Conservation (phyloP, 306 rosid genomes). For the Trifolium fragiferum region DNA sequence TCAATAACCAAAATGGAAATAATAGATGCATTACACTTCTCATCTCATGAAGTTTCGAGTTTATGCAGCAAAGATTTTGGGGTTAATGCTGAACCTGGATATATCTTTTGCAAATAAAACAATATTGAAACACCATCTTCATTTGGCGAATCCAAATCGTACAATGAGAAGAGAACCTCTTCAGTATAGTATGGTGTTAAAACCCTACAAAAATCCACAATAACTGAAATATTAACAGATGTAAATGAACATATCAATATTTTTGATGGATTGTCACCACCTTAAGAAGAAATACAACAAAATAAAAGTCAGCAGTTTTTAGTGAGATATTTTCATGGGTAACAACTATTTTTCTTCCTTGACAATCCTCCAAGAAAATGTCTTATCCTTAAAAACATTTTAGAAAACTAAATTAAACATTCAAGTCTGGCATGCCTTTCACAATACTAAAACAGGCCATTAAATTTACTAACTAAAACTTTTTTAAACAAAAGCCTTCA, state of each 20-base stretch:
- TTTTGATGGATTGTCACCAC: slow-evolving; percentile 3
- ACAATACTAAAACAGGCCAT: slow-evolving; percentile 13
- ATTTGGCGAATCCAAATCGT: slow-evolving; percentile 70
- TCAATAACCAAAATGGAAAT: slow-evolving; percentile 23
- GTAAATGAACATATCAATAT: slow-evolving; percentile 8
- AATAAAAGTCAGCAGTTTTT: slow-evolving; percentile 12
- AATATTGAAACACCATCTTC: slow-evolving; percentile 97
- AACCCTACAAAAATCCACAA: slow-evolving; percentile 59
- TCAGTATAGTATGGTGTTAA: slow-evolving; percentile 94
- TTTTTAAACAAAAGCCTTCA: background rate
- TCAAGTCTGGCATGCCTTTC: slow-evolving; percentile 16
- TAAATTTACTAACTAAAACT: slow-evolving; percentile 11
- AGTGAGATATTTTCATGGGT: slow-evolving; percentile 16
- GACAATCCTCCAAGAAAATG: slow-evolving; percentile 12
- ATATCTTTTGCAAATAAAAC: slow-evolving; percentile 94
- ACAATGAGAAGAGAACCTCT: slow-evolving; percentile 89
- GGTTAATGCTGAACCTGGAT: slow-evolving; percentile 64
- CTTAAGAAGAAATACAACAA: slow-evolving; percentile 15
- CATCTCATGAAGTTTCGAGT: slow-evolving; percentile 5
- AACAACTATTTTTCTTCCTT: slow-evolving; percentile 14
- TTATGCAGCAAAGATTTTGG: slow-evolving; percentile 11
- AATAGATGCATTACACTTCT: slow-evolving; percentile 33
- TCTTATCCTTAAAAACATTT: slow-evolving; percentile 14
- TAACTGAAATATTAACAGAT: background rate
- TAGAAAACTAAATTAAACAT: slow-evolving; percentile 25